Conservation (phyloP, 2,329 filamentous ascomycete genomes). For the Clonostachys chloroleuca region DNA sequence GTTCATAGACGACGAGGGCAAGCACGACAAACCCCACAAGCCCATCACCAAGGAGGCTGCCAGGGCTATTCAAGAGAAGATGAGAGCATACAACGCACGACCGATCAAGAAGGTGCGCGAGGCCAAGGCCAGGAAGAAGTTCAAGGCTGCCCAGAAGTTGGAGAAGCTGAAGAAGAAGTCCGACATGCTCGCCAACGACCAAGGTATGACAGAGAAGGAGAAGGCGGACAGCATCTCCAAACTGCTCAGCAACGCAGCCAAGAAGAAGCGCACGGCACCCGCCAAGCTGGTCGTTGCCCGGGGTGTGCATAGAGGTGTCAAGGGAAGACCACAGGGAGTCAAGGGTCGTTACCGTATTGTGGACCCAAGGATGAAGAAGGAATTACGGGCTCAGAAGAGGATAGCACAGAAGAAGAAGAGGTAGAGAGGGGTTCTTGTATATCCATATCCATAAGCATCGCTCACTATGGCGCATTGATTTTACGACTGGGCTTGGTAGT, state of each 20-base stretch:
- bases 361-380: slow-evolving; percentile 93
- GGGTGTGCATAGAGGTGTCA: slow-evolving; percentile 78
- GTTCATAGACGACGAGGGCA: slow-evolving; percentile 91
- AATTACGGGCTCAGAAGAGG: slow-evolving; percentile 83
- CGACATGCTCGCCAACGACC: slow-evolving; percentile 83
- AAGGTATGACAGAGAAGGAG: slow-evolving; percentile 92
- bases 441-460: slow-evolving; percentile 3
- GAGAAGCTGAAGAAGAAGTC: slow-evolving; percentile 98
- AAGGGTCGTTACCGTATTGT: slow-evolving; percentile 99
- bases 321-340: slow-evolving; percentile 82
- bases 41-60: slow-evolving; percentile 92
- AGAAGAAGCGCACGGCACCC: slow-evolving; percentile 80
- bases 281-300: slow-evolving; percentile 87
- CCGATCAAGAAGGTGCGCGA: slow-evolving; percentile 99
- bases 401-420: slow-evolving; percentile 64
- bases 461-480: not conserved
- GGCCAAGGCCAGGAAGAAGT: slow-evolving; percentile 94
- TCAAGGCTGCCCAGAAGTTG: slow-evolving; percentile 83
- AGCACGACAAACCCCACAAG: slow-evolving; percentile 77
- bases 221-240: slow-evolving; percentile 82
- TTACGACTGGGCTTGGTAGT: not conserved
- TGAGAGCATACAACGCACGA: slow-evolving; percentile 86
- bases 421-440: slow-evolving; percentile 5
- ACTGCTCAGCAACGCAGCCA: slow-evolving; percentile 75
- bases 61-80: slow-evolving; percentile 88